Evolutionary conservation across 2,329 filamentous ascomycete genomes (phyloP), one percentile per base, ranked within the genome.

Genomic region (Aspergillus fumigatiaffinis): DNA sequence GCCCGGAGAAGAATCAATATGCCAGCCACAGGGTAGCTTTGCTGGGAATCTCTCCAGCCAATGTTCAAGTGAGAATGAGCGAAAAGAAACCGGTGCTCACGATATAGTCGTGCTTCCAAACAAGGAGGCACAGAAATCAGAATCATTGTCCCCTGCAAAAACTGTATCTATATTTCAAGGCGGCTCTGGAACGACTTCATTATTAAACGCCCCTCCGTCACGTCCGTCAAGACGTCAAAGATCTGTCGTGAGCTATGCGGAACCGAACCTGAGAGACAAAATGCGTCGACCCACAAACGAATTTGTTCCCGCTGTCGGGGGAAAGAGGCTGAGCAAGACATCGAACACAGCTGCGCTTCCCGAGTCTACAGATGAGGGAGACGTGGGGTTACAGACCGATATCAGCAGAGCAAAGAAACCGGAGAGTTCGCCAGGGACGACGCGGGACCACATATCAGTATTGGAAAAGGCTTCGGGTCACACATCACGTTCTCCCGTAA

Each of bases 221-320:
- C 82, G 90, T 48, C 83, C 84, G 23, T 88, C 86, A 64, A 80
- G 90, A 63, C 83, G 90, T 62, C 84, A 85, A 50, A 81, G 88
- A 65, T 77, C 84, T 10, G 81, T 86, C 51, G 83, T 94, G 60
- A 93, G 89, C 76, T 94, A 94, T 71, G 88, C 89, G 10, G 89
- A 93, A 71, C 90, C 90, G 1, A 93, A 89, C 66, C 78, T 94
- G 46, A 83, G 88, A 60, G 88, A 87, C 68, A 94, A 94, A 76
- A 92, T 94, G 90, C 84, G 90, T 57, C 83, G 90, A 58, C 89
- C 90, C 23, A 89, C 87, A 1, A 90, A 90, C 68, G 85, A 90
- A 62, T 74, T 92, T 9, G 84, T 88, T 38, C 89, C 92, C 71
- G 90, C 89, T 1, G 89, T 93, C 14, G 75, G 82, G 10, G 85